A percentile compares a stretch with the other conserved stretches of the same genome.
These are phyloP conservation scores for Paramecium sexaurelia DNA, from an alignment of 73 alveolate genomes.

Conservation along the genomic window DNA sequence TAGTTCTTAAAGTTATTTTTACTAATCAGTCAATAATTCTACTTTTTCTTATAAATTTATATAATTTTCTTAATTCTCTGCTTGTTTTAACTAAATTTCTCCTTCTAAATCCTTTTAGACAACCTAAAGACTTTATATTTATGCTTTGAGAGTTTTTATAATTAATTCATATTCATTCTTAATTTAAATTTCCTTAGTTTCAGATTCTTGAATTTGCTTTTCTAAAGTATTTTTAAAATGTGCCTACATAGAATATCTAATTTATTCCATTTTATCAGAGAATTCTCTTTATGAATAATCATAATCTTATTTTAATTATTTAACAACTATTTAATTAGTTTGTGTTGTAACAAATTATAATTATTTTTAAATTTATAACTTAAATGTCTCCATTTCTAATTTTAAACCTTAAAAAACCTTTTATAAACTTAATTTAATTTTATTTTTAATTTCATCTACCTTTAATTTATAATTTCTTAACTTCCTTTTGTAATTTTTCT, in stretches of 20 bases:
- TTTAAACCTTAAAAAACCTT: neutral
- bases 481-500: neutral
- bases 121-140: neutral
- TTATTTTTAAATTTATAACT: neutral
- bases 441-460: neutral
- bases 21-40: neutral
- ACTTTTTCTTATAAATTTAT: neutral
- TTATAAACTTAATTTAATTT: neutral
- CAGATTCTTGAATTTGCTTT: neutral
- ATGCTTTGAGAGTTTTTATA: neutral
- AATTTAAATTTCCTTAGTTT: neutral
- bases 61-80: neutral
- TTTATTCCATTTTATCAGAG: conserved; percentile 7
- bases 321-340: neutral
- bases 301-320: neutral
- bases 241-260: neutral
- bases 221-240: conserved; percentile 12
- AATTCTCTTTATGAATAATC: neutral
- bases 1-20: neutral
- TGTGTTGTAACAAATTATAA: neutral
- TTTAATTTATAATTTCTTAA: neutral
- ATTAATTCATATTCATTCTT: neutral
- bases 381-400: neutral
- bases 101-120: neutral
- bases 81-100: neutral